Evolutionary conservation across 768 basidiomycete species (phyloP), one percentile per base, ranked within the genome.

Genomic region (Terana coerulea): DNA sequence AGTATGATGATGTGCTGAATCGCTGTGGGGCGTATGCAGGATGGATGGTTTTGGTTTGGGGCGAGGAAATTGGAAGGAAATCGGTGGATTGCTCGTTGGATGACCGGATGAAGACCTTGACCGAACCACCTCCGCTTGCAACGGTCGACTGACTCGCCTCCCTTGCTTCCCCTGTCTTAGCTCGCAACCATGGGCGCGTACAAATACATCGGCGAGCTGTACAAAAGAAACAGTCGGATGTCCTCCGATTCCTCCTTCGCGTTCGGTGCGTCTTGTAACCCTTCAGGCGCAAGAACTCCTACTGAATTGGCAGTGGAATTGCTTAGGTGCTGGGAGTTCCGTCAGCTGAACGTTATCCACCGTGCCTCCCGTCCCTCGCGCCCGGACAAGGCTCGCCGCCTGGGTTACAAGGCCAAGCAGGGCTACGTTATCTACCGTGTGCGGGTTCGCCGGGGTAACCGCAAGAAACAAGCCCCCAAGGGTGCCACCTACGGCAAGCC

Each of bases 401-500:
- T 99, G 56, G 97, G 97, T 43, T 99, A 98, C 86, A 99, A 98
- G 79, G 94, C 97, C 70, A 99, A 99, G 83, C 97, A 99, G 75
- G 97, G 97, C 64, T 99, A 93, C 69, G 88, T 98, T 59, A 73
- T 99, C 75, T 99, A 99, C 78, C 91, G 97, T 64, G 77, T 99
- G 63, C 91, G 97, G 60, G 95, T 99, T 59, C 86, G 97, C 64
- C 84, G 95, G 58, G 97, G 97, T 69, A 98, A 98, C 83, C 86
- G 97, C 76, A 99, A 99, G 80, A 97, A 94, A 81, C 94, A 88
- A 57, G 95, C 89, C 54, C 89, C 89, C 64, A 99, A 99, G 80
- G 97, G 95, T 93, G 95, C 95, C 47, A 98, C 95, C 67, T 98
- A 83, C 72, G 97, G 97, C 72, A 99, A 99, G 74, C 97, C 97